A percentile compares a stretch with the other conserved stretches of the same genome.
phyloP scores from a whole-genome alignment of 163 green algal genomes.

The Scenedesmus sp. region DNA sequence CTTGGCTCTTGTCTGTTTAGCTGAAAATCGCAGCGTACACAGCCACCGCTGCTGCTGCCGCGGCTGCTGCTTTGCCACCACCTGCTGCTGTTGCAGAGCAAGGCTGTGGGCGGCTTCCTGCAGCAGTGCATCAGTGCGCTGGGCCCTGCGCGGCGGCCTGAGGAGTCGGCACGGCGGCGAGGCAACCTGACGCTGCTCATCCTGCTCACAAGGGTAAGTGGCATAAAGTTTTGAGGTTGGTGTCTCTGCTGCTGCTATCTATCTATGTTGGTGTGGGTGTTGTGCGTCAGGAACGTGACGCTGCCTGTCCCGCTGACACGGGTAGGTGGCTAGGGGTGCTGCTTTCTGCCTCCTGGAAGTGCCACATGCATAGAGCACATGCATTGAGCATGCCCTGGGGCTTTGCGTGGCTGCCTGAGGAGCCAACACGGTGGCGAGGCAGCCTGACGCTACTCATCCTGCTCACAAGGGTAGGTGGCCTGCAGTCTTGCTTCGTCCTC shows the following conservation, averaged over 20 bases:
- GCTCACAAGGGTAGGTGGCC: neutral
- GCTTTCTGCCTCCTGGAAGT: no score
- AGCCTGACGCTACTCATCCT: neutral
- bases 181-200: constrained; percentile 46
- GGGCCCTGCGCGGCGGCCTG: constrained; percentile 9
- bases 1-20: no score
- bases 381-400: no score
- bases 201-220: constrained; percentile 27
- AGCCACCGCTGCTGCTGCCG: neutral
- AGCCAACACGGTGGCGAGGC: no score
- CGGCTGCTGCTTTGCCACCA: no score
- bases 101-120: constrained; percentile 46
- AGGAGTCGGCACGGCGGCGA: constrained; percentile 10
- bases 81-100: constrained; percentile 42
- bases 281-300: neutral
- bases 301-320: no score
- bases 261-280: neutral
- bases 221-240: neutral
- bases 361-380: no score
- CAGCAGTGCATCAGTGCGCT: constrained; percentile 38
- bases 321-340: no score
- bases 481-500: neutral
- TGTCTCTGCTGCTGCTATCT: neutral
- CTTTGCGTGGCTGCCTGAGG: no score
- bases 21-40: no score